A percentile compares a stretch with the other conserved stretches of the same genome.
These are phyloP conservation scores for Linderniella brevidens DNA, from an alignment of 257 asterid species.

Conservation along the genomic window DNA sequence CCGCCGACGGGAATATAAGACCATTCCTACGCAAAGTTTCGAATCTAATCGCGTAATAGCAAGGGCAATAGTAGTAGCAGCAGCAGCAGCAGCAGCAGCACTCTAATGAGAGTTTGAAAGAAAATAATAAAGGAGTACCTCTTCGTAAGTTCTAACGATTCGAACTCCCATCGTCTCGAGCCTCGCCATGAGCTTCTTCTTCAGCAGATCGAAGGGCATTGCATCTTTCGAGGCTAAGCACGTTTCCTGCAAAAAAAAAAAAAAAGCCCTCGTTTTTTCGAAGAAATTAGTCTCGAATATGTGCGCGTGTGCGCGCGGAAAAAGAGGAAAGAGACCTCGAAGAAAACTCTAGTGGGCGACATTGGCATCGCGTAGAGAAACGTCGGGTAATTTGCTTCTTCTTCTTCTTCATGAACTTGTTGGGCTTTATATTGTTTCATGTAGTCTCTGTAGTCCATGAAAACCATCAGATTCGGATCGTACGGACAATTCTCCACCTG, in stretches of 20 bases:
- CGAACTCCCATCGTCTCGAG: constrained; percentile 79
- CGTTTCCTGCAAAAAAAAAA: constrained; percentile 51
- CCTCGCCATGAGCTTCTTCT: constrained; percentile 72
- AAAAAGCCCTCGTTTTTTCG: background rate
- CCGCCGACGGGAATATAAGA: constrained; percentile 99
- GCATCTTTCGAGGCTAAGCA: constrained; percentile 95
- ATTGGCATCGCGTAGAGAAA: constrained; percentile 97
- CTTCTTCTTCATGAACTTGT: constrained; percentile 26
- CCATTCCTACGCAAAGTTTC: constrained; percentile 63
- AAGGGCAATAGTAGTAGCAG: background rate
- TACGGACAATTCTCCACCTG: constrained; percentile 96
- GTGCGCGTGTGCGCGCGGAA: background rate
- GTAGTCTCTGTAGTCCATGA: constrained; percentile 95
- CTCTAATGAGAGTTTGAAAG: background rate
- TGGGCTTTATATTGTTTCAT: constrained; percentile 28
- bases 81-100: background rate
- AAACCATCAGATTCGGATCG: constrained; percentile 87
- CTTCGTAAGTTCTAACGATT: constrained; percentile 61
- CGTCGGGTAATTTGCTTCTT: constrained; percentile 71
- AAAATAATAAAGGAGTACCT: constrained; percentile 23
- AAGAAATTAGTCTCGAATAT: background rate
- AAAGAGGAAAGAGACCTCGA: constrained; percentile 38
- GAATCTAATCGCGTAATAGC: background rate
- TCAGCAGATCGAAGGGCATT: constrained; percentile 78
- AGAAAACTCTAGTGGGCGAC: constrained; percentile 78